These are phyloP conservation scores for Erythrophleum ivorense DNA, from an alignment of 331 rosid genomes.

Conservation along the genomic window DNA sequence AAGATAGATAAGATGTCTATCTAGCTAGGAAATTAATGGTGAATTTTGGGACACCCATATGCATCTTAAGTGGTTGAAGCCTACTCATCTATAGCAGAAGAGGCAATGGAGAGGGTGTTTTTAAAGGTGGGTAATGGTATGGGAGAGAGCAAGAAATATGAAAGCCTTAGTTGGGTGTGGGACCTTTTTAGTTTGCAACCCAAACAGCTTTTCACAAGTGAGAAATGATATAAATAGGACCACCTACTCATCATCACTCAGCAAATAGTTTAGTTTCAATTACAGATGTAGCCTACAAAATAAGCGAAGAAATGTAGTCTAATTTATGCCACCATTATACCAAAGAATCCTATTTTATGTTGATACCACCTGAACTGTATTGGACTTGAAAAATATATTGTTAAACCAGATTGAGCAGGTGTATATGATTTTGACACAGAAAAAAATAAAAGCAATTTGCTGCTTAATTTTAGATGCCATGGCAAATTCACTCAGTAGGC, in stretches of 20 bases:
- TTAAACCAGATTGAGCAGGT: constrained; percentile 18
- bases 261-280: constrained; percentile 3
- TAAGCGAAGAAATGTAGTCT: not conserved
- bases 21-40: constrained; percentile 14
- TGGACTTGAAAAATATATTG: constrained; percentile 1
- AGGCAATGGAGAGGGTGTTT: constrained; percentile 43
- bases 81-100: constrained; percentile 51
- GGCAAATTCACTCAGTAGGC: not conserved
- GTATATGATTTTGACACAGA: too few species aligned
- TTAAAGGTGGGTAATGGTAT: constrained; percentile 42
- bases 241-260: constrained; percentile 39
- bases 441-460: not conserved
- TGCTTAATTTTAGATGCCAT: not conserved
- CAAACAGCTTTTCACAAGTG: constrained; percentile 48
- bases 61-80: constrained; percentile 41
- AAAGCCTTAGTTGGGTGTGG: constrained; percentile 62
- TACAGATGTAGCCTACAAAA: constrained; percentile 31
- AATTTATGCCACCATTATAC: constrained; percentile 4
- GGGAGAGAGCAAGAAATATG: constrained; percentile 34
- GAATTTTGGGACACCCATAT: constrained; percentile 47
- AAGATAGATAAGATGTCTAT: not conserved
- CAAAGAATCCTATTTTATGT: constrained; percentile 2
- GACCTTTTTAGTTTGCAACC: constrained; percentile 51
- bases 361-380: constrained; percentile 11
- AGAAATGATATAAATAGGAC: constrained; percentile 44